A percentile compares a stretch with the other conserved stretches of the same genome.
These are phyloP conservation scores for Phytophthora agathidicida DNA, from an alignment of 352 stramenopile genomes.

Conservation along the genomic window DNA sequence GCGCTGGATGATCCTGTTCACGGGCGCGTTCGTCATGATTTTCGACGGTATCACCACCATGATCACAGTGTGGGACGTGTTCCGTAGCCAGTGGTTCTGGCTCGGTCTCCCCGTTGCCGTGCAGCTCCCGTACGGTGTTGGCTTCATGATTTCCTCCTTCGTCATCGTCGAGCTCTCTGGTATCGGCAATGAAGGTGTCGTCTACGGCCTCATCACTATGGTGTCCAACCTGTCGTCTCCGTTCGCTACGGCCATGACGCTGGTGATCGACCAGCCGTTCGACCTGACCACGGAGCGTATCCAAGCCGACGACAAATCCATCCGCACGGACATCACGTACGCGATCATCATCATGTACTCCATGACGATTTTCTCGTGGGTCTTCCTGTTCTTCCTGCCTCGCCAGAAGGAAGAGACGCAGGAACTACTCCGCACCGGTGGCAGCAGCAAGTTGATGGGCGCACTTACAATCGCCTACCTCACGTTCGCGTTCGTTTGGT, in stretches of 20 bases:
- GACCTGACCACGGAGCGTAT: constrained; percentile 41
- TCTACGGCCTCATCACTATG: constrained; percentile 46
- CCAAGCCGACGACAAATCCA: constrained; percentile 32
- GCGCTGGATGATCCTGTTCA: constrained; percentile 40
- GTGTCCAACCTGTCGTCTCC: constrained; percentile 36
- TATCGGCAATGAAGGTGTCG: constrained; percentile 44
- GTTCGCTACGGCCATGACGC: constrained; percentile 40
- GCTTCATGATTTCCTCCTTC: constrained; percentile 38
- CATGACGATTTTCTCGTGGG: constrained; percentile 37
- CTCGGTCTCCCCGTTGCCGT: constrained; percentile 31
- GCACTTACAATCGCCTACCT: constrained; percentile 35
- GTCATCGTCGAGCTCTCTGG: constrained; percentile 48
- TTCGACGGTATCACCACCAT: constrained; percentile 30
- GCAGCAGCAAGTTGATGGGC: constrained; percentile 36
- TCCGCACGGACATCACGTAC: constrained; percentile 42
- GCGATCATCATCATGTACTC: constrained; percentile 42
- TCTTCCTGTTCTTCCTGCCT: constrained; percentile 40
- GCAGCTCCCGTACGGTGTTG: constrained; percentile 33
- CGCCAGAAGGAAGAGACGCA: constrained; percentile 41
- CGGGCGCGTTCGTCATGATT: constrained; percentile 21
- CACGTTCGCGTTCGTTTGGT: constrained; percentile 35
- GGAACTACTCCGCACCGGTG: constrained; percentile 32
- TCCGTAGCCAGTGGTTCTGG: constrained; percentile 47
- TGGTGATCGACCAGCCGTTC: constrained; percentile 41
- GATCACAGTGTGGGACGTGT: constrained; percentile 41